Evolutionary conservation across 2,329 filamentous ascomycete genomes (phyloP), one percentile per base, ranked within the genome.

Genomic region (Trichoderma aggressivum): DNA sequence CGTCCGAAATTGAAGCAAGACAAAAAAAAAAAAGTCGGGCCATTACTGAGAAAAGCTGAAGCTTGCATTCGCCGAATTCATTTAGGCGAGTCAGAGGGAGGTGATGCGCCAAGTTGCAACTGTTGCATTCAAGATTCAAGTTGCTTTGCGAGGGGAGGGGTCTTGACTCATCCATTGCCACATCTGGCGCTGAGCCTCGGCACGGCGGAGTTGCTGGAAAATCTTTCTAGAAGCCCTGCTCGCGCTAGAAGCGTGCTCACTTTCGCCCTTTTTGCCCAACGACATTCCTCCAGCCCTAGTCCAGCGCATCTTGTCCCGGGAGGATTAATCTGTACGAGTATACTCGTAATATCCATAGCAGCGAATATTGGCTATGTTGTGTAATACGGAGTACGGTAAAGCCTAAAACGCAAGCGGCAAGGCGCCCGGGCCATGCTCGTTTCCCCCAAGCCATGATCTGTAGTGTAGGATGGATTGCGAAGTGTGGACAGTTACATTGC

Each of bases 181-280:
- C 55, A 43, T 59, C 21, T 24, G 34, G 26, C 24, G 2, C n/a
- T 34, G 64, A 36, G 62, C 64, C 64, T 68, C 55, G 64, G 64
- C 64, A 68, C 34, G 16, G 34, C 39, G 60, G 60, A 47, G 16
- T 11, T n/a, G 28, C n/a, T 59, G 56, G 18, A 59, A 59, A 59
- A 43, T 32, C 53, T 59, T 68, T 68, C 64, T 68, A 68, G 64
- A 68, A 68, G 53, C 64, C 36, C 55, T 59, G 64, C 14, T 16
- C 53, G 36, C 64, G 64, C 64, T 67, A 67, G 55, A 59, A 67
- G 64, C 12, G 64, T 39, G 47, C 63, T 56, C 39, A 21, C 60
- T n/a, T n/a, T 63, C 36, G 34, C 16, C 59, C 34, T n/a, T 61
- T 61, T 36, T 36, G 58, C 39, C 58, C 32, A 61, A 61, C 32